phyloP scores from a whole-genome alignment of 2,329 filamentous ascomycete genomes.

The Colletotrichum agaves region DNA sequence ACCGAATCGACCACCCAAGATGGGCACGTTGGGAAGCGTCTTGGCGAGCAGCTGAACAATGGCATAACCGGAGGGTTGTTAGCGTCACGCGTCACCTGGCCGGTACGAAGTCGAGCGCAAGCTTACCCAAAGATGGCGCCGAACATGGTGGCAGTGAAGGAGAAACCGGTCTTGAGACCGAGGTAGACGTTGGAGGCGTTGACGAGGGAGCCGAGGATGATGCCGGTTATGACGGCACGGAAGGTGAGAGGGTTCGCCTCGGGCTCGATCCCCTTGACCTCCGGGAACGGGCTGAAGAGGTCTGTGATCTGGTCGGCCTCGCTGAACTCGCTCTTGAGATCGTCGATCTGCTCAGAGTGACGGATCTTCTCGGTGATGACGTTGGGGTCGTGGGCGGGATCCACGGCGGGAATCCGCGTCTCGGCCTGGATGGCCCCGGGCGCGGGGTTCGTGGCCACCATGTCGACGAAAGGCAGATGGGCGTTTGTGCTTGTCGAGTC shows the following conservation, averaged over 20 bases:
- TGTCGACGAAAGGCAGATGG: background rate
- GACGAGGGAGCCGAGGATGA: conserved; percentile 66
- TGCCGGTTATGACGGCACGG: conserved; percentile 65
- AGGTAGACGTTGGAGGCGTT: conserved; percentile 72
- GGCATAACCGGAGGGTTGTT: conserved; percentile 59
- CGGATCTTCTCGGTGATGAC: conserved; percentile 25
- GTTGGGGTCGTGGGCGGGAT: conserved; percentile 22
- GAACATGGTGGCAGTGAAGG: conserved; percentile 59
- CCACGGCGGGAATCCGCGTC: conserved; percentile 19
- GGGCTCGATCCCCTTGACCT: conserved; percentile 52
- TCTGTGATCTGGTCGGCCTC: conserved; percentile 47
- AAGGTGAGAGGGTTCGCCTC: conserved; percentile 62
- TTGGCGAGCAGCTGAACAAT: conserved; percentile 51
- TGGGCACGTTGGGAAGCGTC: conserved; percentile 53
- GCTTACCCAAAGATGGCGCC: conserved; percentile 69
- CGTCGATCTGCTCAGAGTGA: conserved; percentile 27
- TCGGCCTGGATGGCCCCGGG: conserved; percentile 30
- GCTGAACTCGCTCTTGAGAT: conserved; percentile 34
- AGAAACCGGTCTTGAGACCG: conserved; percentile 64
- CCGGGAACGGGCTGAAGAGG: conserved; percentile 54
- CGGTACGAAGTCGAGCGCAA: conserved; percentile 43
- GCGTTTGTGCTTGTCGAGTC: conserved; percentile 15
- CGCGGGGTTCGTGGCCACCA: conserved; percentile 18
- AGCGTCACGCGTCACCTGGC: background rate
- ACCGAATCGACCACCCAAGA: conserved; percentile 65